A percentile compares a stretch with the other conserved stretches of the same genome.
Conservation (phyloP, 257 asterid species). For the Paulownia fortunei region DNA sequence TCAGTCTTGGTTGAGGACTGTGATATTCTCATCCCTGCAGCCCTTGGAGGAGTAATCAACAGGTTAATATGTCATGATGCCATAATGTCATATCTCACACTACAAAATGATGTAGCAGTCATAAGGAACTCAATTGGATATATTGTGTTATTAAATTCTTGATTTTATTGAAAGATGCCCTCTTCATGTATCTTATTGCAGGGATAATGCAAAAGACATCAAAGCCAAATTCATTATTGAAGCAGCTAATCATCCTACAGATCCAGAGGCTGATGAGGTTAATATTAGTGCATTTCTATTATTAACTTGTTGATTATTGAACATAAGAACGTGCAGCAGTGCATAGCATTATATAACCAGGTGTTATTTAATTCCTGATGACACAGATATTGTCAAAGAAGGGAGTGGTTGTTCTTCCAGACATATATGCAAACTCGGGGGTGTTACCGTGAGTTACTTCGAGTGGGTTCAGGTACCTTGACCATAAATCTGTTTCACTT, state of each 20-base stretch:
- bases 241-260: constrained; percentile 93
- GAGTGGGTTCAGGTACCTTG: constrained; percentile 89
- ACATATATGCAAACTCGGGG: constrained; percentile 86
- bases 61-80: constrained; percentile 36
- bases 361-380: background rate
- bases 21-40: constrained; percentile 90
- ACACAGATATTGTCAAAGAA: constrained; percentile 72
- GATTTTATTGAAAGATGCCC: no score
- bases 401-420: constrained; percentile 84
- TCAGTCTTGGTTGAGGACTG: constrained; percentile 74
- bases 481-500: no score
- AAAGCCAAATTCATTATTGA: constrained; percentile 83
- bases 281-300: background rate
- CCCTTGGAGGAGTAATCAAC: constrained; percentile 92
- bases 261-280: constrained; percentile 94
- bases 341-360: no score
- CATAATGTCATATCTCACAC: background rate
- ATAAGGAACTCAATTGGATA: background rate
- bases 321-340: no score
- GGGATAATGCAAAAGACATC: constrained; percentile 79
- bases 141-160: no score
- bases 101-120: background rate
- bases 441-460: constrained; percentile 83
- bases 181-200: constrained; percentile 32
- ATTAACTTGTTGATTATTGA: background rate